Percentiles rank a stretch among this genome's conserved stretches.
These are phyloP conservation scores for Platanus orientalis DNA, from an alignment of 164 flowering plant genomes.

Conservation along the genomic window DNA sequence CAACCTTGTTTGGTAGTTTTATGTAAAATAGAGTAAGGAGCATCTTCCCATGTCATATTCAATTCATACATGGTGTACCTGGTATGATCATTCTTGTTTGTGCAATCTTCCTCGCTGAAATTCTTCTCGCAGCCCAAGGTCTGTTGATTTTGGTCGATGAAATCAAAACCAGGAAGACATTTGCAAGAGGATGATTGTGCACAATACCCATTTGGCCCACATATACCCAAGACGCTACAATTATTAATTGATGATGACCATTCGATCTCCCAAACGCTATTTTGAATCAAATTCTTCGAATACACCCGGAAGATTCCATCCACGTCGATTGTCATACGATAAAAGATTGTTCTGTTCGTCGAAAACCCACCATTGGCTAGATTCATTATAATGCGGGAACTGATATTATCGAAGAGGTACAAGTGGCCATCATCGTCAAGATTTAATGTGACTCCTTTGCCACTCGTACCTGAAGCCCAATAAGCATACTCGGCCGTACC, in stretches of 20 bases:
- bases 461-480: not conserved
- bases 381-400: not conserved
- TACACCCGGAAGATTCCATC: constrained; percentile 18
- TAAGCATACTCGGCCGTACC: not conserved
- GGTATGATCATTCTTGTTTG: not conserved
- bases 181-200: not conserved
- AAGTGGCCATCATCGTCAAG: constrained; percentile 4
- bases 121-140: constrained; percentile 3
- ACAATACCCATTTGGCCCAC: constrained; percentile 15
- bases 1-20: not conserved
- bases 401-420: constrained; percentile 6
- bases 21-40: not conserved
- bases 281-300: not conserved
- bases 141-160: not conserved
- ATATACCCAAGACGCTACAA: not conserved
- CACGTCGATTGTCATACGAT: constrained; percentile 10
- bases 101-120: constrained; percentile 5
- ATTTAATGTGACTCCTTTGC: not conserved
- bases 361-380: not conserved
- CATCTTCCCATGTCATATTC: not conserved
- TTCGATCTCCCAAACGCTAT: not conserved
- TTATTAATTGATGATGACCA: not conserved
- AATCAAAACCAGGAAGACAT: constrained; percentile 16
- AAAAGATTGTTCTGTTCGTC: not conserved
- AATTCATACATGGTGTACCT: not conserved